Base-by-base conservation (phyloP, 148 eudicot genomes). In the Spergularia bocconei region DNA sequence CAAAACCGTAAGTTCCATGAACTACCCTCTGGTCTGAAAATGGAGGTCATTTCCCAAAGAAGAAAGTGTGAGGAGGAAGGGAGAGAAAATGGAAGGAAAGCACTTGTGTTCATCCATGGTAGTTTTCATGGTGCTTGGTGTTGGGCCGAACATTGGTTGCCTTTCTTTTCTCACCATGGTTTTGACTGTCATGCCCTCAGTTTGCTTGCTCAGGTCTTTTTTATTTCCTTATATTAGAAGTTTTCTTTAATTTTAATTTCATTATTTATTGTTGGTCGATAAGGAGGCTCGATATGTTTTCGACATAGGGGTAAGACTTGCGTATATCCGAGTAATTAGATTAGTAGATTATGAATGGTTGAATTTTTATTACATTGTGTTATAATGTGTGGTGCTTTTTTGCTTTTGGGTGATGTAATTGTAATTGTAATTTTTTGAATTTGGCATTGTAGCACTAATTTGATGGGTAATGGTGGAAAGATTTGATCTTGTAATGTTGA, bases 41-140 rank as follows among this genome's bases (percentile, higher is more conserved):
- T 93, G 97, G 98, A 93, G 83, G 88, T 93, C 21, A 87, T 93
- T 72, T 82, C 80, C 80, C 94, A 91, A 70, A 83, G 91, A 69
- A 84, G 73, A 55, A 59, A 74, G 33, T 55, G 52, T 25, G 80
- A 73, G 53, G 64, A 71, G 12, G 77, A 75, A n/a, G n/a, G n/a
- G 56, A 69, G 64, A 61, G 81, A 83, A 57, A 77, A 55, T n/a
- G 71, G 77, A 47, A 82, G 80, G 5, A 88, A 88, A 14, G 85
- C 97, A 0, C 75, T 93, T 52, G 91, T 93, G 1, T 90, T 93
- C 76, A 57, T 93, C 65, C 98, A 93, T 84, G 98, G 98, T 39
- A 93, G 98, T 82, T 93, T 86, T 61, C 98, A 93, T 55, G 98
- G 91, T 12, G 98, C 91, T 65, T 93, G 98, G 98, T 93, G 97